Evolutionary conservation across 495 filamentous ascomycete species (phyloP).

Genomic region (Hypoxylon intermedium): DNA sequence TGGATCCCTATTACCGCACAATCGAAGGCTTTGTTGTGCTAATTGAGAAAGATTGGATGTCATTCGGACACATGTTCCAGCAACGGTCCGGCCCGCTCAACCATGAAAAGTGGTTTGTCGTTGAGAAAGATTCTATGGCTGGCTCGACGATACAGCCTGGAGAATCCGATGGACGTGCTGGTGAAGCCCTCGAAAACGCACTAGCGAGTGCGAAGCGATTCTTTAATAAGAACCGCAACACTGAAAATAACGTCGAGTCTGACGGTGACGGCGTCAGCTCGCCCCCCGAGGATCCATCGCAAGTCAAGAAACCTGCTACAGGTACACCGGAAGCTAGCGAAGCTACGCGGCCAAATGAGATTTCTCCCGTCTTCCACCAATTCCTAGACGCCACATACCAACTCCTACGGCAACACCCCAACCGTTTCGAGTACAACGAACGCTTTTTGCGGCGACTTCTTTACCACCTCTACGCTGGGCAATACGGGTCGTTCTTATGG

Average conservation of each 20-base stretch:
- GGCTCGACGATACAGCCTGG: constrained; percentile 61
- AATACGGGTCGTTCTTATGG: constrained; percentile 96
- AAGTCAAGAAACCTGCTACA: constrained; percentile 32
- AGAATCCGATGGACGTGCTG: constrained; percentile 64
- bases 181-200: constrained; percentile 84
- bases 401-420: constrained; percentile 83
- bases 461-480: constrained; percentile 94
- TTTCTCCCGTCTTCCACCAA: constrained; percentile 97
- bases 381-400: constrained; percentile 97
- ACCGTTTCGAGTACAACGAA: constrained; percentile 96
- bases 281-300: constrained; percentile 38
- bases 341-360: constrained; percentile 73
- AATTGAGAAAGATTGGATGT: constrained; percentile 97
- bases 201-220: constrained; percentile 87
- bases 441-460: constrained; percentile 88
- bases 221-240: constrained; percentile 79
- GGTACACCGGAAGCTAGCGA: constrained; percentile 41
- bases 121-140: constrained; percentile 72
- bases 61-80: constrained; percentile 97
- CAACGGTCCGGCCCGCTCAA: constrained; percentile 84
- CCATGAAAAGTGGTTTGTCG: constrained; percentile 93
- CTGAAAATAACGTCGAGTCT: constrained; percentile 61
- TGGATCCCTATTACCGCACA: constrained; percentile 96
- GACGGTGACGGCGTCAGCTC: constrained; percentile 39
- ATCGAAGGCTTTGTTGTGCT: constrained; percentile 94